Evolutionary conservation across 257 asterid species (phyloP), one percentile per base, ranked within the genome.

Genomic region (Petunia secreta): DNA sequence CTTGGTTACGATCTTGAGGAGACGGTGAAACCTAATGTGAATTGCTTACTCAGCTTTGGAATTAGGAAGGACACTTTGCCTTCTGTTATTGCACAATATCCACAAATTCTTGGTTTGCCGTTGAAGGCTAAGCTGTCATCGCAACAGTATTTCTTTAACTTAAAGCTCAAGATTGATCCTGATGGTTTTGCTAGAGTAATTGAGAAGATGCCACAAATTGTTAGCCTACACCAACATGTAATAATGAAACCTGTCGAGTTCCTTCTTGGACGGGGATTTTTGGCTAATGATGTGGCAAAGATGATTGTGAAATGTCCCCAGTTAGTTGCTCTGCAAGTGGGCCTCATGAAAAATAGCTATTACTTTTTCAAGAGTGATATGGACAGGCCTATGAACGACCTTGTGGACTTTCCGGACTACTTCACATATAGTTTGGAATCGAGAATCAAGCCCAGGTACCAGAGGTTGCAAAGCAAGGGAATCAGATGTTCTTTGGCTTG

Each of bases 231-330:
- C 83, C 98, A 92, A 63, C 88, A 90, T 43, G 92, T 90, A 87
- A 92, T 95, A 46, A 90, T 89, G 97, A 93, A 95, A 78, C 90
- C 97, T 1, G 87, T 93, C 3, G 92, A 92, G 48, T 95, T 95
- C 80, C 90, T 93, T 55, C 89, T 89, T 3, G 98, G 90, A 37
- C 90, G 98, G 25, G 96, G 94, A 8, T 79, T 93, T 63, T 55
- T 87, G 4, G 53, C 81, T 0, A 86, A 60, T 25, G 95, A 95
- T 40, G 91, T 92, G 78, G 91, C 97, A 13, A 92, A 84, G 79
- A 95, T 93, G 99, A 85, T 93, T 1, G 90, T 90, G 16, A 89
- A 87, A 84, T 95, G 98, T 82, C 99, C 98, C 81, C 99, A 95
- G 84, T 77, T 95, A 79, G 89, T 89, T 78, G 94, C 94, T 5